These are phyloP conservation scores for Tetrahymena malaccensis DNA, from an alignment of 73 alveolate species.

Conservation along the genomic window DNA sequence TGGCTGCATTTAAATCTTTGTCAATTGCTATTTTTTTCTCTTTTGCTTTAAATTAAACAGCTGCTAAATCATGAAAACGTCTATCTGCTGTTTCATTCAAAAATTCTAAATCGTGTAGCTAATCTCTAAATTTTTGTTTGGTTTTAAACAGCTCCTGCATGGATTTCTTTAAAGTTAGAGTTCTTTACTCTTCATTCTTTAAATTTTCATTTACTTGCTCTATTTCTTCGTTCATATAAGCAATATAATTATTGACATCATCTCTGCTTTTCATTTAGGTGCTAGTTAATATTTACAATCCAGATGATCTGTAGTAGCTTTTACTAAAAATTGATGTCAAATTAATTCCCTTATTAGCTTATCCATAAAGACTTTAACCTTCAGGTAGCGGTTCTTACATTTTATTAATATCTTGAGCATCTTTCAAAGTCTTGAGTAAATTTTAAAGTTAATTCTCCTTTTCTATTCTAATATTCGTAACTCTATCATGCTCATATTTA, in stretches of 20 bases:
- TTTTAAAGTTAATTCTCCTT: neutral
- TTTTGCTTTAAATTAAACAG: neutral
- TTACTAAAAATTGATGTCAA: neutral
- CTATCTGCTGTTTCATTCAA: neutral
- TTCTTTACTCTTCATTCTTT: neutral
- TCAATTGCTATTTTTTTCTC: neutral
- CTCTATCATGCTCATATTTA: neutral
- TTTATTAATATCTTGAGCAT: neutral
- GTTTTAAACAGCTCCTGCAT: neutral
- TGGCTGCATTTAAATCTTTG: neutral
- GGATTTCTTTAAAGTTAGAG: neutral
- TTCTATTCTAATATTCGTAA: neutral
- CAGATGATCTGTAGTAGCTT: neutral
- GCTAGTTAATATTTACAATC: neutral
- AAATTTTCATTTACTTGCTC: neutral
- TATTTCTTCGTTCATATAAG: neutral
- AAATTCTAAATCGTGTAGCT: neutral
- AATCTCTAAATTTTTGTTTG: neutral
- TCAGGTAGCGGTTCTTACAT: neutral
- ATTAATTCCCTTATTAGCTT: neutral
- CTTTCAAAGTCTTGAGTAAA: neutral
- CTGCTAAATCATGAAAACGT: neutral
- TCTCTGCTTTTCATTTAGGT: neutral
- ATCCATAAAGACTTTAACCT: neutral
- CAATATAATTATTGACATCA: neutral